Evolutionary conservation across 306 rosid genomes (phyloP).

Genomic region (Vigna radiata): DNA sequence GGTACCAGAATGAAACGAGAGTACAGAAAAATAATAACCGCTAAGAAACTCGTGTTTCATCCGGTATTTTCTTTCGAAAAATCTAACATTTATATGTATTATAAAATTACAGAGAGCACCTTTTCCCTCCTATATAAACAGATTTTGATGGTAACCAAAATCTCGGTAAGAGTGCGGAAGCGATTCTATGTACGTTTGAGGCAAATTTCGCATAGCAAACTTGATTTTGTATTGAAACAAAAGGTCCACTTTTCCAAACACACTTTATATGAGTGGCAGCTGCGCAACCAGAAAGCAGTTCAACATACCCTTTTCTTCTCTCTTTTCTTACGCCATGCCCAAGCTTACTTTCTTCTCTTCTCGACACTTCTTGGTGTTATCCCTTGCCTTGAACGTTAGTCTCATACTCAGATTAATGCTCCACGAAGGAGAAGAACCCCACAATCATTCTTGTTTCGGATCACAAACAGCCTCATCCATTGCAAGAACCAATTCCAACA

Average conservation of each 20-base stretch:
- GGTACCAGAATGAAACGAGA: no score
- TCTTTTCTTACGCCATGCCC: constrained; percentile 49
- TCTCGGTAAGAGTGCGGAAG: neutral
- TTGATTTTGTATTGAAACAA: neutral
- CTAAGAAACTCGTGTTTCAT: no score
- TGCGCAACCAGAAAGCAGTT: neutral
- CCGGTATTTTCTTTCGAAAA: no score
- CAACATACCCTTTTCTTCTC: neutral
- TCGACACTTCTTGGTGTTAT: constrained; percentile 61
- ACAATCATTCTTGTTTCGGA: constrained; percentile 5
- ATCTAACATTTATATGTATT: no score
- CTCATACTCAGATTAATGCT: constrained; percentile 55
- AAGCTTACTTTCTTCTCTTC: constrained; percentile 51
- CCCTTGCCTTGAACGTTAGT: constrained; percentile 78
- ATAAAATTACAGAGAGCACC: no score
- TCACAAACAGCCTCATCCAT: constrained; percentile 34
- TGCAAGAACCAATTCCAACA: neutral
- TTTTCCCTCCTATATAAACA: no score
- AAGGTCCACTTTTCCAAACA: neutral
- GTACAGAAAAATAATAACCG: no score
- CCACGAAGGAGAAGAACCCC: constrained; percentile 40
- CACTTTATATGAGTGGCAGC: constrained; percentile 4
- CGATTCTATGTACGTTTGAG: neutral
- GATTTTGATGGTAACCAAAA: neutral
- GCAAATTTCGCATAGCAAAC: neutral